Evolutionary conservation across 495 filamentous ascomycete genomes (phyloP), one percentile per base, ranked within the genome.

Genomic region (Xylaria flabelliformis): DNA sequence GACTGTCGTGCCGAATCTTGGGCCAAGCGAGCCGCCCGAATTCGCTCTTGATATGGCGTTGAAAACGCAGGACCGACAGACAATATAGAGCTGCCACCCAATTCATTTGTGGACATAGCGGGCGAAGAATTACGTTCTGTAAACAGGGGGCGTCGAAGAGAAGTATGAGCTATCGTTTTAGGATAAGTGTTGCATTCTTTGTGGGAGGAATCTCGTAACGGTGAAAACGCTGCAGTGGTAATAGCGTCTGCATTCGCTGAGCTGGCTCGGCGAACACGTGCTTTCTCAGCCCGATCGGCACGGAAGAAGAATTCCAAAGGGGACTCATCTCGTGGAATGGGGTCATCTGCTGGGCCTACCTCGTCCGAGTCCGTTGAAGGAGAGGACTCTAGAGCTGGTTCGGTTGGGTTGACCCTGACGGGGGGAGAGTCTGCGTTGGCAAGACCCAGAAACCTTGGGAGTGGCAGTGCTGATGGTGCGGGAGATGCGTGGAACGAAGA

Each of bases 401-500:
- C 29, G 29, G 71, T 78, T 29, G 76, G 70, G 8, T 72, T 59
- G 32, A 83, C 73, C 84, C 78, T 73, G 7, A 73, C 72, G n/a
- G 77, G 72, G 19, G 87, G 86, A 8, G 87, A 88, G 59, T 92
- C 90, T 8, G 91, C 90, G 15, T 94, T 84, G 0, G 93, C 91
- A 69, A 91, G 95, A n/a, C 92, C 92, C 66, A 97, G 88, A 79
- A 97, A 97, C 79, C 90, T 96, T 1, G 96, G 96, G 53, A 97
- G 93, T 0, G 97, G 97, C 6, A 99, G 87, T n/a, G 93, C 89
- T 4, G 94, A 95, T 2, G 97, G 92, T 3, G 94, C 95, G 17
- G 96, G 96, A 2, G 96, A 99, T 13, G 93, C 92, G 79, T 98
- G 95, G 80, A 99, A 99, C 0, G 93, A 97, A 19, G 95, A 93